Conservation (phyloP, 2,329 filamentous ascomycete species). For the Claviceps digitariae region DNA sequence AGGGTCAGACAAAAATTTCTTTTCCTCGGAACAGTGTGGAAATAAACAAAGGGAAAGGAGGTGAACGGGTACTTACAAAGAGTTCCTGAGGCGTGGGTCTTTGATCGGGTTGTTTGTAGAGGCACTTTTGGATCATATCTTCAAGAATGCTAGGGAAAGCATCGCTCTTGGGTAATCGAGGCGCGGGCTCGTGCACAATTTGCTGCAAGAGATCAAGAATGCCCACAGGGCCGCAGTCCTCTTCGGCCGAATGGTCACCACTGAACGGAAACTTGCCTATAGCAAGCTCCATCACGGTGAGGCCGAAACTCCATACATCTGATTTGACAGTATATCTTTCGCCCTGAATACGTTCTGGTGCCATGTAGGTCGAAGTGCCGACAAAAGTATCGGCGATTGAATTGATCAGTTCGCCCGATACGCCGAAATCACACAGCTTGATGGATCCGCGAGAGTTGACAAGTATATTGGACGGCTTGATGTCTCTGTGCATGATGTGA, state of each 20-base stretch:
- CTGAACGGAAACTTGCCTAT: conserved; percentile 96
- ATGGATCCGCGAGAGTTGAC: conserved; percentile 90
- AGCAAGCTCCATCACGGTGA: conserved; percentile 91
- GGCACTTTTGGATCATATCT: conserved; percentile 92
- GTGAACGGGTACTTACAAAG: conserved; percentile 43
- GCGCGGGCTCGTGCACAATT: conserved; percentile 92
- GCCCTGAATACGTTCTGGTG: conserved; percentile 92
- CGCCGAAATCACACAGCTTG: conserved; percentile 96
- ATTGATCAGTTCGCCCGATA: conserved; percentile 96
- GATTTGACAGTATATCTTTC: conserved; percentile 96
- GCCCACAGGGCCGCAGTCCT: conserved; percentile 74
- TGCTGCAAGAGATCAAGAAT: conserved; percentile 93
- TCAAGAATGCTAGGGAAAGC: conserved; percentile 91
- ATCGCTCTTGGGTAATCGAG: conserved; percentile 88
- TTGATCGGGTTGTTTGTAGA: conserved; percentile 78
- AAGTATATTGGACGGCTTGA: conserved; percentile 95
- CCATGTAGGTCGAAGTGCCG: conserved; percentile 98
- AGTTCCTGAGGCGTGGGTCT: conserved; percentile 88
- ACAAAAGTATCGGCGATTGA: conserved; percentile 98
- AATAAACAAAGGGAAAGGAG: background rate
- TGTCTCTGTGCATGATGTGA: conserved; percentile 97
- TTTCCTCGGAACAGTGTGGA: background rate
- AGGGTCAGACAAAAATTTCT: conserved; percentile 4
- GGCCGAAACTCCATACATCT: conserved; percentile 95
- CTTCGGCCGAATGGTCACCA: conserved; percentile 55